phyloP scores from a whole-genome alignment of 495 filamentous ascomycete genomes.

The Aspergillus coremiiformis region DNA sequence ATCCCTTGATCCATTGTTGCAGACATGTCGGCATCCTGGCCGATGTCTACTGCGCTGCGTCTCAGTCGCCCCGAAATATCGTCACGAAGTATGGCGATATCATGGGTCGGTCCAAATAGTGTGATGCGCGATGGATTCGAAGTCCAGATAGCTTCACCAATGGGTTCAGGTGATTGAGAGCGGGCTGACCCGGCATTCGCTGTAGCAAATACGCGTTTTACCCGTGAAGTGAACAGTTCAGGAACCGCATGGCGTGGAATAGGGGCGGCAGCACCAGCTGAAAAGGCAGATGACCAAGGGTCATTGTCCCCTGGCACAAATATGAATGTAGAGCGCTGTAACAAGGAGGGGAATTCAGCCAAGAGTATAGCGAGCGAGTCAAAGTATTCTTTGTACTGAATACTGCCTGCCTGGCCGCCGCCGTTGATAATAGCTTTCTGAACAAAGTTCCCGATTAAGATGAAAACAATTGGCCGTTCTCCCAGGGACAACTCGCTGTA shows the following conservation, averaged over 20 bases:
- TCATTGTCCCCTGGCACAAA: conserved; percentile 96
- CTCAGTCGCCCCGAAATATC: conserved; percentile 72
- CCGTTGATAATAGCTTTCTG: conserved; percentile 60
- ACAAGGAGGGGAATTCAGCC: conserved; percentile 75
- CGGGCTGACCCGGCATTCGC: conserved; percentile 59
- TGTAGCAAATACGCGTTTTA: conserved; percentile 69
- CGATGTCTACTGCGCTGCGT: conserved; percentile 59
- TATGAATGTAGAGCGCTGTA: conserved; percentile 73
- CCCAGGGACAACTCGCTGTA: conserved; percentile 47
- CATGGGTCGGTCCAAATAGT: conserved; percentile 77
- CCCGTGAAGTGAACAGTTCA: conserved; percentile 76
- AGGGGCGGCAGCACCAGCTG: conserved; percentile 67
- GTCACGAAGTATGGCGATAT: conserved; percentile 79
- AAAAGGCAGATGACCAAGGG: conserved; percentile 84
- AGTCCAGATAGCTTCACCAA: conserved; percentile 75
- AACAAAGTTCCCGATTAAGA: conserved; percentile 81
- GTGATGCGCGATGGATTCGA: conserved; percentile 75
- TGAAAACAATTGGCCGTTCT: conserved; percentile 65
- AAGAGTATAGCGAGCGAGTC: conserved; percentile 75
- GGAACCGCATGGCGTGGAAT: conserved; percentile 70
- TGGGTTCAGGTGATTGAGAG: conserved; percentile 33
- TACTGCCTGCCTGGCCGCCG: conserved; percentile 60
- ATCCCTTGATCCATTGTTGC: conserved; percentile 16
- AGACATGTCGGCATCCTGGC: conserved; percentile 16
- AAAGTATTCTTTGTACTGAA: conserved; percentile 93